Conservation (phyloP, 805 yeast species). For the Monosporozyma servazzii region DNA sequence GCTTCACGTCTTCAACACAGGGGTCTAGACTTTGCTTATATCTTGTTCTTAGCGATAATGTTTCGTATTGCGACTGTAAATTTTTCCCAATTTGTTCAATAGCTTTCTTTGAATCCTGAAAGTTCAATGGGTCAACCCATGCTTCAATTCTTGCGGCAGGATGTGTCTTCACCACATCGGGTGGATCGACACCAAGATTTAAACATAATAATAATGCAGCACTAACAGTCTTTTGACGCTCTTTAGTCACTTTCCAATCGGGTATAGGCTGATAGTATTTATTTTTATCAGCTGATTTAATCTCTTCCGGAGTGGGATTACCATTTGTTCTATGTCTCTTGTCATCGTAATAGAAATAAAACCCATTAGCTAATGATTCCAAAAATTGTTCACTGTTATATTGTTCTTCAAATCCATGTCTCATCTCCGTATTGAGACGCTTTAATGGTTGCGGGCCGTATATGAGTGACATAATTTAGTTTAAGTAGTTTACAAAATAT, state of each 20-base stretch:
- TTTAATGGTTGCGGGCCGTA: conserved; percentile 34
- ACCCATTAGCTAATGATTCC: conserved; percentile 50
- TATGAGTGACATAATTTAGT: conserved; percentile 16
- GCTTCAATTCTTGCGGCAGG: conserved; percentile 90
- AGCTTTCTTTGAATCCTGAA: conserved; percentile 81
- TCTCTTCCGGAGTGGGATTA: conserved; percentile 56
- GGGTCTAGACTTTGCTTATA: conserved; percentile 91
- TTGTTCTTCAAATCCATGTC: conserved; percentile 64
- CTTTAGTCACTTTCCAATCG: conserved; percentile 89
- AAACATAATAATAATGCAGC: conserved; percentile 89
- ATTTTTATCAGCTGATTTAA: conserved; percentile 36
- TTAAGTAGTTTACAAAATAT: background rate
- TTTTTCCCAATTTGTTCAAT: conserved; percentile 84
- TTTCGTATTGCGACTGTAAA: conserved; percentile 81
- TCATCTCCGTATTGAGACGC: conserved; percentile 46
- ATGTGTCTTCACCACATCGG: conserved; percentile 85
- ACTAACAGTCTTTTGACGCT: conserved; percentile 83
- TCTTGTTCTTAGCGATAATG: conserved; percentile 74
- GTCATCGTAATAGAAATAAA: conserved; percentile 79
- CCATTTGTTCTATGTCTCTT: conserved; percentile 89
- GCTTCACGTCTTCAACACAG: conserved; percentile 86
- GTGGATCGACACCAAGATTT: conserved; percentile 94
- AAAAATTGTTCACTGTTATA: conserved; percentile 41
- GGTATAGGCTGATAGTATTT: conserved; percentile 56
- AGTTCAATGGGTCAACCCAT: conserved; percentile 82